Base-by-base conservation (phyloP, 139 green algal species). In the Astrephomene gubernaculifera region DNA sequence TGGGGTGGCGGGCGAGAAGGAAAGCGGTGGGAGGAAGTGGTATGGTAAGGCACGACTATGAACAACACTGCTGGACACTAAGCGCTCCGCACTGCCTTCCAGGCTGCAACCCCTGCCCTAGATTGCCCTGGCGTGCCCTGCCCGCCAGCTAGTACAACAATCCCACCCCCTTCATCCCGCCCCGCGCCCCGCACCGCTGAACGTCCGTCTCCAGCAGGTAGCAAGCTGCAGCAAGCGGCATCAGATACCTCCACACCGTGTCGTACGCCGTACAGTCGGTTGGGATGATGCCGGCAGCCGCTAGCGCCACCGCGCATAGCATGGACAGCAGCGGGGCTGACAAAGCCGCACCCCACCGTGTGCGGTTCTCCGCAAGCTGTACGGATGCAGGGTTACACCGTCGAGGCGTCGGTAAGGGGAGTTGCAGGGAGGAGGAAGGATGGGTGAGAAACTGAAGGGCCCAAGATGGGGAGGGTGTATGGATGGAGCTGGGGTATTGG, bases 151-250 rank as follows among this genome's bases (percentile, higher is more conserved):
- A n/a, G n/a, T n/a, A n/a, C n/a, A n/a, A n/a, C n/a, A n/a, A n/a
- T n/a, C n/a, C n/a, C n/a, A n/a, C n/a, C n/a, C n/a, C n/a, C n/a
- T n/a, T n/a, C n/a, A n/a, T n/a, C n/a, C n/a, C n/a, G n/a, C 17
- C 19, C 43, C 29, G 33, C 29, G 29, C 27, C 39, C 14, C 87
- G 57, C 60, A 89, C 90, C 81, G 85, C 31, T 68, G 69, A 33
- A 96, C 54, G 57, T 96, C 94, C 3, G 86, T 86, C 36, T 96
- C 92, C n/a, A 96, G 82, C 24, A 96, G 81, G 70, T 89, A 94
- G 43, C 93, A 90, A 2, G 92, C 93, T 0, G 93, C 91, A 0
- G 89, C 93, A 43, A 94, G 45, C 0, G 94, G 94, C 94, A 97
- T 88, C 52, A 85, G 27, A 52, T 73, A 88, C 6, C 17, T 24